These are phyloP conservation scores for Fusarium tuaranense DNA, from an alignment of 2,329 filamentous ascomycete species.

Conservation along the genomic window DNA sequence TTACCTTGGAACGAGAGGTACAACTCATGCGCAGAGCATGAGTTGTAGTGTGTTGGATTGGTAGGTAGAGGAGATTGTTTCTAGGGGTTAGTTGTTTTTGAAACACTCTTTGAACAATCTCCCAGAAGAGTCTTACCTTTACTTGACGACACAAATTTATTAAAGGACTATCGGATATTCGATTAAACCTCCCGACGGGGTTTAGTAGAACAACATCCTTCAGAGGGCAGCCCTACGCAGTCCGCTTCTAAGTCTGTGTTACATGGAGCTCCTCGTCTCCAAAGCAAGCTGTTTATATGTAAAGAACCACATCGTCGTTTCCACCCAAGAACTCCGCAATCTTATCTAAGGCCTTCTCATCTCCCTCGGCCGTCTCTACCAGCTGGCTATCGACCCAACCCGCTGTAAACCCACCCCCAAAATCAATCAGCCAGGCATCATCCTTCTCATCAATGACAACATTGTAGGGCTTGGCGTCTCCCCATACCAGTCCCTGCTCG, in stretches of 20 bases:
- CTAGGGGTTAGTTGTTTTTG: background rate
- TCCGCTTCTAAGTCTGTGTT: background rate
- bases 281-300: background rate
- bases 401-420: background rate
- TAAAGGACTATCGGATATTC: background rate
- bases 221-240: background rate
- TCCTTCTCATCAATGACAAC: background rate
- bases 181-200: background rate
- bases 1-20: background rate
- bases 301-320: background rate
- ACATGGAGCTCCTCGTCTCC: background rate
- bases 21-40: background rate
- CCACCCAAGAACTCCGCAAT: background rate
- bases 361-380: background rate
- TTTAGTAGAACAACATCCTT: background rate
- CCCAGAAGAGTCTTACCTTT: background rate
- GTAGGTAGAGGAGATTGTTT: background rate
- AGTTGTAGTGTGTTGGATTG: background rate
- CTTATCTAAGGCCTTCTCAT: background rate
- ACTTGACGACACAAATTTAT: fast-evolving
- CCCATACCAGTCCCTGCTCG: background rate
- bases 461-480: background rate
- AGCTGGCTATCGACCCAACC: background rate
- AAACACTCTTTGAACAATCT: background rate
- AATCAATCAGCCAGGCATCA: background rate